A percentile compares a stretch with the other conserved stretches of the same genome.
Conservation (phyloP, 352 stramenopile genomes). For the Phytophthora sansomeana region DNA sequence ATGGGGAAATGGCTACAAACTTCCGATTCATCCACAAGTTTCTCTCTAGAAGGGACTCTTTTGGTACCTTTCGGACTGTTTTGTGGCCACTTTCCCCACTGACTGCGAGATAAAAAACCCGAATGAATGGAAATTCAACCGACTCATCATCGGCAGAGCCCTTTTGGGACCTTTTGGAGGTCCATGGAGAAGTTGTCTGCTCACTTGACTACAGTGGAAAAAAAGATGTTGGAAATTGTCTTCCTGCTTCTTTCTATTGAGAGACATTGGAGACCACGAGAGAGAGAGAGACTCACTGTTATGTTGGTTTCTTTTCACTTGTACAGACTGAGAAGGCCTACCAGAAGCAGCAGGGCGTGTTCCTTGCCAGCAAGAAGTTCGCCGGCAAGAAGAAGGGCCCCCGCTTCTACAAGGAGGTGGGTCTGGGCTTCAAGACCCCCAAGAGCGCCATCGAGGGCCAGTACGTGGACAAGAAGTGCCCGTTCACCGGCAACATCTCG, state of each 20-base stretch:
- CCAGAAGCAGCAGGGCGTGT: constrained; percentile 99
- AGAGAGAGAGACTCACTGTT: constrained; percentile 9
- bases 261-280: not conserved
- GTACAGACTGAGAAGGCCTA: constrained; percentile 98
- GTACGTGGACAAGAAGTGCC: constrained; percentile 99
- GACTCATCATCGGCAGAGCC: constrained; percentile 56
- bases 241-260: constrained; percentile 7
- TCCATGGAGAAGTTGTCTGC: constrained; percentile 31
- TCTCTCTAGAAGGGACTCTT: too few relatives aligned
- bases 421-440: constrained; percentile 99
- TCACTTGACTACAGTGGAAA: constrained; percentile 19
- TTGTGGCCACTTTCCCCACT: not conserved
- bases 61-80: not conserved
- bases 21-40: too few relatives aligned
- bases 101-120: constrained; percentile 36
- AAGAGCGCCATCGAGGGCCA: constrained; percentile 94
- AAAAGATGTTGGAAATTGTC: constrained; percentile 4
- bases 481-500: constrained; percentile 99
- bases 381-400: constrained; percentile 95
- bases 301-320: constrained; percentile 11
- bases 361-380: constrained; percentile 97
- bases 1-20: too few relatives aligned
- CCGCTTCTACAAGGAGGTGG: constrained; percentile 97
- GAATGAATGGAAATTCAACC: constrained; percentile 32
- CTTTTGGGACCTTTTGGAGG: constrained; percentile 18